Percentiles rank a stretch among this genome's conserved stretches.
Evolutionary conservation across 176 grass and related monocot species (phyloP).

Genomic region (Hordeum vulgare): DNA sequence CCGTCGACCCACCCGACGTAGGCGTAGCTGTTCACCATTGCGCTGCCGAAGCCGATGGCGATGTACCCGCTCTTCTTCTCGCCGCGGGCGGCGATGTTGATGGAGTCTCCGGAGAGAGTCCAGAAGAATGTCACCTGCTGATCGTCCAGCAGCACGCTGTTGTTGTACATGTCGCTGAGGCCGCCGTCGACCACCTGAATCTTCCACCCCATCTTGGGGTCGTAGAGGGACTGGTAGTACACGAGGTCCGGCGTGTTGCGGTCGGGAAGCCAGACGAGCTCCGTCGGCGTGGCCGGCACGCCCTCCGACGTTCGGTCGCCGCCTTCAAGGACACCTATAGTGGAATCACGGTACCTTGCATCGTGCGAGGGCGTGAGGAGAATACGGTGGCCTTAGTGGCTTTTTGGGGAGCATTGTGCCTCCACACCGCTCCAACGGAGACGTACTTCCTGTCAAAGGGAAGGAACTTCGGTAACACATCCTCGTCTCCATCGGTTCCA

Average conservation of each 20-base stretch:
- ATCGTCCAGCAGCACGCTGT: constrained; percentile 78
- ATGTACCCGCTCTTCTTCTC: constrained; percentile 85
- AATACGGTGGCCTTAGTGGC: too few relatives aligned
- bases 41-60: constrained; percentile 61
- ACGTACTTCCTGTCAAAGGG: too few relatives aligned
- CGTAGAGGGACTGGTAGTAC: constrained; percentile 82
- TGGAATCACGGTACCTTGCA: too few relatives aligned
- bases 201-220: constrained; percentile 89
- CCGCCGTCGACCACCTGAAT: constrained; percentile 78
- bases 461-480: too few relatives aligned
- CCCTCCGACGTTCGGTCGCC: constrained; percentile 50
- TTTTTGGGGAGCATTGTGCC: too few relatives aligned
- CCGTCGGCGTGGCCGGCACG: constrained; percentile 61
- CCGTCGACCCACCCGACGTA: constrained; percentile 81
- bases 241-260: constrained; percentile 84
- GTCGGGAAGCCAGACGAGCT: constrained; percentile 72
- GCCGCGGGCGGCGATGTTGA: constrained; percentile 65
- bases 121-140: constrained; percentile 86
- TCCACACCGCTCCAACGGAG: too few relatives aligned
- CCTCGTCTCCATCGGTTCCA: too few relatives aligned
- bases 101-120: constrained; percentile 64
- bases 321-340: too few relatives aligned
- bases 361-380: too few relatives aligned
- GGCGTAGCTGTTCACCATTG: constrained; percentile 76
- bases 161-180: constrained; percentile 92